These are phyloP conservation scores for Leptomonas seymouri DNA, from an alignment of 208 protist genomes.

Conservation along the genomic window DNA sequence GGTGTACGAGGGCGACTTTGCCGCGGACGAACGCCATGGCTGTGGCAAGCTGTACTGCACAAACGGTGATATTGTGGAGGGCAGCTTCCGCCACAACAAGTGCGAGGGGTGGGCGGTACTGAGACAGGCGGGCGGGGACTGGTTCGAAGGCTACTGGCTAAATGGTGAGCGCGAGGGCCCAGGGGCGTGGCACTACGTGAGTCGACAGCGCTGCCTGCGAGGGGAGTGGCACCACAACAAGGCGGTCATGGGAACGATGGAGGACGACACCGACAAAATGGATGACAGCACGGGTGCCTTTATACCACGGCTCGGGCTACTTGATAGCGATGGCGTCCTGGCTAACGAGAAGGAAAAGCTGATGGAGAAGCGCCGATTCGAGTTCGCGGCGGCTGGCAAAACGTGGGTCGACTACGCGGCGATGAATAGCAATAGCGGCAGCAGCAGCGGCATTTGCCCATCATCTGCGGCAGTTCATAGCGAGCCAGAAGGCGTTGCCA, in stretches of 20 bases:
- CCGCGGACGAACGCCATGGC: conserved; percentile 62
- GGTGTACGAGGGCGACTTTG: conserved; percentile 89
- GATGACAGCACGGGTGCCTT: conserved; percentile 56
- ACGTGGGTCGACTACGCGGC: conserved; percentile 57
- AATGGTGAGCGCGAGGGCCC: conserved; percentile 83
- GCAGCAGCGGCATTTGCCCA: conserved; percentile 10
- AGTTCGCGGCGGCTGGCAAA: conserved; percentile 52
- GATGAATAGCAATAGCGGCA: conserved; percentile 14
- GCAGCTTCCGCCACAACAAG: conserved; percentile 68
- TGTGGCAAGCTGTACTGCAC: conserved; percentile 78
- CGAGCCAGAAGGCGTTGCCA: not conserved
- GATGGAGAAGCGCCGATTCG: conserved; percentile 56
- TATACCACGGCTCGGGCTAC: conserved; percentile 77
- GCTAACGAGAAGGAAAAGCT: conserved; percentile 63
- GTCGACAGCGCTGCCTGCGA: conserved; percentile 66
- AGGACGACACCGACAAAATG: conserved; percentile 76
- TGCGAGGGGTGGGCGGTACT: conserved; percentile 84
- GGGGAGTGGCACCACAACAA: conserved; percentile 89
- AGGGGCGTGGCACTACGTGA: conserved; percentile 86
- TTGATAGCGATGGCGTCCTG: conserved; percentile 71
- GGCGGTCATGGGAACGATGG: conserved; percentile 72
- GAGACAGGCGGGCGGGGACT: conserved; percentile 62
- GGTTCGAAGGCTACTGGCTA: conserved; percentile 90
- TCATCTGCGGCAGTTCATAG: not conserved
- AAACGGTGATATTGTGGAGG: conserved; percentile 86